Evolutionary conservation across 345 rosid species (phyloP).

Genomic region (Eucalyptus regnans): DNA sequence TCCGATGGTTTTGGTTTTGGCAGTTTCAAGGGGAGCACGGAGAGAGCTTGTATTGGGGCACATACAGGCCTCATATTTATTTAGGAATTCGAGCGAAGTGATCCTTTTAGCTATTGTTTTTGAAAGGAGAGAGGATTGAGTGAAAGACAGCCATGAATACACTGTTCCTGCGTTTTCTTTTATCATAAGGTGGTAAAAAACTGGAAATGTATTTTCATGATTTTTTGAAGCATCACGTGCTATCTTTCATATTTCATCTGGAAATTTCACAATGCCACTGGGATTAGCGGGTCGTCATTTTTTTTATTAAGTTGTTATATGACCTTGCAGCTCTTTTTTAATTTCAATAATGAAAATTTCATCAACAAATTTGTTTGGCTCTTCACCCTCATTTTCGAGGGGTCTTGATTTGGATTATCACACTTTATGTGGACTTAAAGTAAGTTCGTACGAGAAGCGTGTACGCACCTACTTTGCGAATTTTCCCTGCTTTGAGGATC

Average conservation of each 20-base stretch:
- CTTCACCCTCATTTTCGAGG: background rate
- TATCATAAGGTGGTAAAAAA: background rate
- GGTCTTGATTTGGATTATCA: background rate
- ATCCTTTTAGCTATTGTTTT: background rate
- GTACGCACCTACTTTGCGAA: background rate
- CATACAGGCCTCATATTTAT: constrained; percentile 80
- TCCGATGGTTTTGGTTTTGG: background rate
- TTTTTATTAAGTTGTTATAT: background rate
- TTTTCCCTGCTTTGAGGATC: background rate
- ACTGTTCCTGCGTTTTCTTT: background rate
- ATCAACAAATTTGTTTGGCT: background rate
- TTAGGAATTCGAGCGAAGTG: constrained; percentile 86
- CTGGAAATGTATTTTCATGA: background rate
- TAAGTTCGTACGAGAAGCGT: background rate
- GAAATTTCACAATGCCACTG: background rate
- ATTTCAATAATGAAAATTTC: background rate
- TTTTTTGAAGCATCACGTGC: background rate
- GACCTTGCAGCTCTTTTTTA: background rate
- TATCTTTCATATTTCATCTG: background rate
- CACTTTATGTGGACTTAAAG: background rate
- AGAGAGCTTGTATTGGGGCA: constrained; percentile 89
- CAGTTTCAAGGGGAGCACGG: constrained; percentile 87
- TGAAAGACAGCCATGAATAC: background rate
- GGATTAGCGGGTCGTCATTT: background rate
- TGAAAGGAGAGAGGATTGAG: background rate